Base-by-base conservation (phyloP, 2,329 filamentous ascomycete species). In the Exophiala calicioides region DNA sequence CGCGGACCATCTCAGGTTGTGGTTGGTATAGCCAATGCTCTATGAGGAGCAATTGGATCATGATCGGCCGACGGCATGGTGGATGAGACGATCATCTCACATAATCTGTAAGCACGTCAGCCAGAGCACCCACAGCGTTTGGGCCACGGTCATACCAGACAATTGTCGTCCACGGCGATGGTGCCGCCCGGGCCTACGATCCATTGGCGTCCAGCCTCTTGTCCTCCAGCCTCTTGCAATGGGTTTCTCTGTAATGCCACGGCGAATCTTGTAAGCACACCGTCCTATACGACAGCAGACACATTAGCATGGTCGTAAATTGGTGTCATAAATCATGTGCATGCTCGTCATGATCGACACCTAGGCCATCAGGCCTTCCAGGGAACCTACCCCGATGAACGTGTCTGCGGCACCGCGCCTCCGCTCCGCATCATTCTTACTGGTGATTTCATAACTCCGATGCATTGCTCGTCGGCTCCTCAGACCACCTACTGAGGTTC, bases 401-500 rank as follows among this genome's bases (percentile, higher is more conserved):
- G 76, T 75, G 50, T 83, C 79, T 45, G 74, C 73, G 56, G 77
- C 73, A 10, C 79, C 79, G 12, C 76, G 79, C 52, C 74, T 75
- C 24, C 79, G 72, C 46, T 80, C 73, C 50, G 78, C 73, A 57
- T 84, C 80, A 58, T 85, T 85, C 58, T 80, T 72, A 51, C 73
- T 77, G 44, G 75, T 80, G 57, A 85, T 85, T 47, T 76, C 72
- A 47, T 84, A 81, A 41, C 73, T 75, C 41, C 80, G 69, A 27
- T 82, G 74, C 68, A 85, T 76, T 7, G 79, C 71, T 57, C 78
- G 80, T 29, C 79, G 68, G 55, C 78, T 82, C 19, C 67, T 62
- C 9, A 84, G 70, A 2, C 79, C 79, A 13, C 34, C 18, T 8
- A 35, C 33, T n/a, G 26, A 20, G 8, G 26, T 21, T 31, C 27